Percentiles rank a stretch among this genome's conserved stretches.
These are phyloP conservation scores for Termitomyces sp. DNA, from an alignment of 768 basidiomycete species.

Conservation along the genomic window DNA sequence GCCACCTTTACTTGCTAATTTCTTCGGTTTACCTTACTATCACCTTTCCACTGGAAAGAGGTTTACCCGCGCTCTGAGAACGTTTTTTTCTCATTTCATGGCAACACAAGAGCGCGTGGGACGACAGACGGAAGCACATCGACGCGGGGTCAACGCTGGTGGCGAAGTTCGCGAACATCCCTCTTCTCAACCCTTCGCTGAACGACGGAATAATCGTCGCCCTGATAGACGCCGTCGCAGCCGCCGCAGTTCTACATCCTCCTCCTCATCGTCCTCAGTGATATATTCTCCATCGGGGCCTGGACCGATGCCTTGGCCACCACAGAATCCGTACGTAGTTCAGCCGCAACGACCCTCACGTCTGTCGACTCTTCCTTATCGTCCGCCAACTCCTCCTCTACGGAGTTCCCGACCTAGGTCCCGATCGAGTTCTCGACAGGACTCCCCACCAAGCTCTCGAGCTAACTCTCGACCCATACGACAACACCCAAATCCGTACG, in stretches of 20 bases:
- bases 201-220: not conserved
- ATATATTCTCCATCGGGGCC: not conserved
- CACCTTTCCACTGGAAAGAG: not conserved
- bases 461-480: not conserved
- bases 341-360: not conserved
- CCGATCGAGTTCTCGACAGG: too few species aligned
- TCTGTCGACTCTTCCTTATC: too few species aligned
- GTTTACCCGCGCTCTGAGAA: not conserved
- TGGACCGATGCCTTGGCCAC: slow-evolving; percentile 9
- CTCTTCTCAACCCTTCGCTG: slow-evolving; percentile 5
- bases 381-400: too few species aligned
- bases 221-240: not conserved
- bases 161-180: not conserved
- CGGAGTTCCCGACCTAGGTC: too few species aligned
- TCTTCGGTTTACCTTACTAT: not conserved
- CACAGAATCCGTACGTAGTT: not conserved
- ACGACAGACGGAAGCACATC: slow-evolving; percentile 35
- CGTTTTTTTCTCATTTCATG: too few species aligned
- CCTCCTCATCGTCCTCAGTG: slow-evolving; percentile 7
- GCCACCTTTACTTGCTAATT: slow-evolving; percentile 2
- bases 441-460: too few species aligned
- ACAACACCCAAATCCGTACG: slow-evolving; percentile 2
- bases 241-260: slow-evolving; percentile 4
- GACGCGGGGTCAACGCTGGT: slow-evolving; percentile 21
- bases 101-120: slow-evolving; percentile 43